Conservation (phyloP, 169 alveolate species). For the Neospora caninum region DNA sequence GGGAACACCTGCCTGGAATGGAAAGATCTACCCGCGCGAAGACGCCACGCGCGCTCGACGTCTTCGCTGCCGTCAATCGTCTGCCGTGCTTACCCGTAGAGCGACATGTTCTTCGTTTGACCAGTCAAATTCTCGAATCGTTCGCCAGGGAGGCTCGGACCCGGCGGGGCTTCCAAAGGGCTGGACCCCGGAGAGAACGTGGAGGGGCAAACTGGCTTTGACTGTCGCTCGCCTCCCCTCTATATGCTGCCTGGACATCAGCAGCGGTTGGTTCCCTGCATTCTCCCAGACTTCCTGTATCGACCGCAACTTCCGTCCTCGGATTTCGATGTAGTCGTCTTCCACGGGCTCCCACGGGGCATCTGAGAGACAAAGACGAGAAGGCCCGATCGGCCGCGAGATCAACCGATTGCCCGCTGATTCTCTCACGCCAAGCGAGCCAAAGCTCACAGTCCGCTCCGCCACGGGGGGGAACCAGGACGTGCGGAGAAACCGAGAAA, state of each 20-base stretch:
- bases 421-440: too few species aligned
- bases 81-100: conserved; percentile 6
- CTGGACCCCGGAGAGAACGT: neutral
- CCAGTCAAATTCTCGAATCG: conserved; percentile 45
- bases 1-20: too few species aligned
- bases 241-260: neutral
- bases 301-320: neutral
- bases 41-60: too few species aligned
- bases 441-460: too few species aligned
- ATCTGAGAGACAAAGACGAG: too few species aligned
- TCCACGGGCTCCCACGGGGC: conserved; percentile 41
- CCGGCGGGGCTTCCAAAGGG: conserved; percentile 15
- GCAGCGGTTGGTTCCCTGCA: conserved; percentile 29
- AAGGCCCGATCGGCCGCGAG: too few species aligned
- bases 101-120: conserved; percentile 39
- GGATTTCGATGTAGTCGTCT: neutral
- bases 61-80: too few species aligned
- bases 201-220: neutral
- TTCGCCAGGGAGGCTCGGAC: conserved; percentile 13
- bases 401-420: too few species aligned
- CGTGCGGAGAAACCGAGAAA: too few species aligned
- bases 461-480: too few species aligned
- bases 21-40: too few species aligned
- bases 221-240: neutral
- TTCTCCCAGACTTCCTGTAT: neutral